phyloP scores from a whole-genome alignment of 129 eudicot species.

The Smallanthus sonchifolius region DNA sequence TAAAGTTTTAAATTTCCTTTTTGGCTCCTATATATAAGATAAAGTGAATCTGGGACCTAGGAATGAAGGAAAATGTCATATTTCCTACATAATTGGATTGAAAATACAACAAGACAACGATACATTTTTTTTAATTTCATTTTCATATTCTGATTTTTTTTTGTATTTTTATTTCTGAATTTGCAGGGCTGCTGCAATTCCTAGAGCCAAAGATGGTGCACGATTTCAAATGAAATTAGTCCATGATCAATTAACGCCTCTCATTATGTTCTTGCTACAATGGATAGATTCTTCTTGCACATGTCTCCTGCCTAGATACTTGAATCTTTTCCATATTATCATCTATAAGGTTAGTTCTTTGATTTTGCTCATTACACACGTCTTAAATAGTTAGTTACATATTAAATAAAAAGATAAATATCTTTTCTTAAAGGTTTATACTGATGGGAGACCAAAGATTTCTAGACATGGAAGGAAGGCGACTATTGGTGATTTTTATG shows the following conservation, averaged over 20 bases:
- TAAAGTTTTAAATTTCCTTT: not conserved
- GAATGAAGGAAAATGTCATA: not conserved
- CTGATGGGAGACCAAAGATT: constrained; percentile 69
- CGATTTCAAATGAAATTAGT: constrained; percentile 84
- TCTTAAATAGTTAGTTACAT: not conserved
- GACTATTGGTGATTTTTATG: constrained; percentile 73
- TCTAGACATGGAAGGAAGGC: constrained; percentile 69
- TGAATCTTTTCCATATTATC: constrained; percentile 64
- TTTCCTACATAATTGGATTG: not conserved
- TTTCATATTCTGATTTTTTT: not conserved
- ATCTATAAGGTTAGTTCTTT: constrained; percentile 61
- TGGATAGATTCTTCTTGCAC: constrained; percentile 87
- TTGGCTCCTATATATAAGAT: not conserved
- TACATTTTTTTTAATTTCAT: not conserved
- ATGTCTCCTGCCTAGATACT: constrained; percentile 67
- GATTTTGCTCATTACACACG: not conserved
- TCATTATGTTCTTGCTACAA: constrained; percentile 63
- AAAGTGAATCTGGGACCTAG: not conserved
- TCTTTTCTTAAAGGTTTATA: constrained; percentile 47
- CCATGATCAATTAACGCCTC: constrained; percentile 68
- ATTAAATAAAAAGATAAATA: not conserved
- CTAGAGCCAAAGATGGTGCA: constrained; percentile 76
- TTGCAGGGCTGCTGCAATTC: constrained; percentile 87
- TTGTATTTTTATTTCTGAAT: constrained; percentile 5
- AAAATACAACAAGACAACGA: not conserved